Percentiles rank a stretch among this genome's conserved stretches.
phyloP scores from a whole-genome alignment of 345 rosid genomes.

The Kandelia obovata region DNA sequence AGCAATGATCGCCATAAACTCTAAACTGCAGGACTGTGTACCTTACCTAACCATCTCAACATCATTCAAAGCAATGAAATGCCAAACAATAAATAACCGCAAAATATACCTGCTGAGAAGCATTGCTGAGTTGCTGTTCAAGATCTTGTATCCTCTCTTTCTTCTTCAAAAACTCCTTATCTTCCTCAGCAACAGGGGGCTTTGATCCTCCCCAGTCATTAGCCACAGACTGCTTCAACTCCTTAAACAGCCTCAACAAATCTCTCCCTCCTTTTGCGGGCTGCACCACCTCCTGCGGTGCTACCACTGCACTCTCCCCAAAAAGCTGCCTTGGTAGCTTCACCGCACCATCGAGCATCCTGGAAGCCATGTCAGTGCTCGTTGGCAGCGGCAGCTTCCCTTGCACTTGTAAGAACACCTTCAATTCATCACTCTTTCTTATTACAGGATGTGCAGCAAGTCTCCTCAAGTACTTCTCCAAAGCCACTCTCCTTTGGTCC shows the following conservation, averaged over 20 bases:
- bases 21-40: not conserved
- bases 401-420: constrained; percentile 69
- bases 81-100: not conserved
- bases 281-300: constrained; percentile 76
- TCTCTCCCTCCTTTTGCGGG: constrained; percentile 91
- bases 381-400: constrained; percentile 65
- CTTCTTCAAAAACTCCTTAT: constrained; percentile 82
- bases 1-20: constrained; percentile 11
- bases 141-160: constrained; percentile 79
- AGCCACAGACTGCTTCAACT: constrained; percentile 78
- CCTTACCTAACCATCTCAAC: too few species aligned
- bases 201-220: constrained; percentile 85
- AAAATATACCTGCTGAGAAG: constrained; percentile 75
- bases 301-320: constrained; percentile 59
- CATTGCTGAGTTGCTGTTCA: constrained; percentile 82
- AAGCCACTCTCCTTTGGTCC: constrained; percentile 82
- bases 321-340: constrained; percentile 83
- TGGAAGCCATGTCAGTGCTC: constrained; percentile 78
- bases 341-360: constrained; percentile 92
- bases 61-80: not conserved
- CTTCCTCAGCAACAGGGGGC: constrained; percentile 86
- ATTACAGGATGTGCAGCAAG: constrained; percentile 71
- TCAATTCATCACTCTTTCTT: constrained; percentile 75
- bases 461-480: constrained; percentile 81
- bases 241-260: constrained; percentile 81